Evolutionary conservation across 139 green algal species (phyloP), one percentile per base, ranked within the genome.

Genomic region (Chlorella sorokiniana): DNA sequence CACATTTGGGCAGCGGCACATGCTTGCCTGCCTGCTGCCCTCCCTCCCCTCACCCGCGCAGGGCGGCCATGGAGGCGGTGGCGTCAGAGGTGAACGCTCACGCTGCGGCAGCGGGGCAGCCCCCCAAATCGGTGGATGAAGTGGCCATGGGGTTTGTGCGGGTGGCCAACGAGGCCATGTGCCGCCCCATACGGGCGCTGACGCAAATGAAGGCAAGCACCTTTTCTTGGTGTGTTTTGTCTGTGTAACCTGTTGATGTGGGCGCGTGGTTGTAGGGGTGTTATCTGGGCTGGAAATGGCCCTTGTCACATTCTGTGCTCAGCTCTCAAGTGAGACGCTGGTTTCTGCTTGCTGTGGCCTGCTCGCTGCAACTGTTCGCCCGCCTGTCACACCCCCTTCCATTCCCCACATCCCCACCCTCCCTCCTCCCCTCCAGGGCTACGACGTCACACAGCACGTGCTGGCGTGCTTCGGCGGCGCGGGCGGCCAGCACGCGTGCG

Each of bases 131-230:
- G 44, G 56, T 92, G 5, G 92, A 97, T 45, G 81, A 90, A 68
- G 85, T 93, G 64, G 93, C 94, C 23, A 93, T 96, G 94, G 94
- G 96, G 1, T 99, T 97, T 73, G 76, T 99, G 23, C 51, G 76
- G 3, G 96, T 99, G 44, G 96, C 96, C n/a, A 99, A 99, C 75
- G 96, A 99, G 88, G 89, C 95, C 18, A 99, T 99, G 96, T 98
- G 94, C 86, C 88, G 96, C 3, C 96, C 96, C 52, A 98, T 99
- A 69, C 82, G 96, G 20, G 92, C 95, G 27, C 88, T 98, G 0
- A 98, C 96, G 0, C 94, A 98, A 78, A 95, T 95, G 89, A 92
- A 91, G 86, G 86, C 87, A n/a, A n/a, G n/a, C n/a, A n/a, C n/a
- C n/a, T n/a, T n/a, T n/a, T n/a, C n/a, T n/a, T n/a, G n/a, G n/a